Base-by-base conservation (phyloP, 768 basidiomycete genomes). In the Mycena rebaudengoi region DNA sequence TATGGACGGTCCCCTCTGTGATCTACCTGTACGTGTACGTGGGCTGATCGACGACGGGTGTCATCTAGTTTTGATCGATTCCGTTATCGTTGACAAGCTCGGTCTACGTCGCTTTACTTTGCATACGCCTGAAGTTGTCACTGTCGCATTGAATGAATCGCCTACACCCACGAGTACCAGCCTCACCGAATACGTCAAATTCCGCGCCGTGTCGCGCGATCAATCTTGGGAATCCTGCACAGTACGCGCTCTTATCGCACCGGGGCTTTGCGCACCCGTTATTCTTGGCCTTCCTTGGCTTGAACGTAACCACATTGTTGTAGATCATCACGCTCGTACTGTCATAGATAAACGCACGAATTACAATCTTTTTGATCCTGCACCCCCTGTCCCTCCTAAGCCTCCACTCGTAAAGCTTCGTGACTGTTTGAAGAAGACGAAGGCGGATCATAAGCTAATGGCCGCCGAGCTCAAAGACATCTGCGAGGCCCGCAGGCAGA, bases 201-300 rank as follows among this genome's bases (percentile, higher is more conserved):
- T 60, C 4, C 5, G 10, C 2, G 13, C 50, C 5, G 3, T 26
- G 21, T 48, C 45, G 4, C 30, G 8, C 6, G 48, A 60, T 14
- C 37, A 51, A 6, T 25, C 35, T 26, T 60, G 44, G 32, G 26
- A 28, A 23, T 48, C 58, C 1, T 6, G 3, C 11, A 30, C 58
- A 3, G 32, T 60, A 35, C 58, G 46, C 46, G 28, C 46, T 2
- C 8, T 48, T 21, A 16, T 60, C 6, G 58, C 44, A 4, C 41
- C 58, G 7, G 33, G 33, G 23, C 23, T 60, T 4, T 60, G 58
- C 40, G 23, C 46, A 3, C 49, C 49, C 14, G 35, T 60, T 7
- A 45, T 60, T 3, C 28, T 60, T 5, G 59, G 59, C 32, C 35
- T 52, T n/a, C 59, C 59, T 7, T 60, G 32, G 32, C 41, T 60